Evolutionary conservation across 306 rosid genomes (phyloP), one percentile per base, ranked within the genome.

Genomic region (Sindora glabra): DNA sequence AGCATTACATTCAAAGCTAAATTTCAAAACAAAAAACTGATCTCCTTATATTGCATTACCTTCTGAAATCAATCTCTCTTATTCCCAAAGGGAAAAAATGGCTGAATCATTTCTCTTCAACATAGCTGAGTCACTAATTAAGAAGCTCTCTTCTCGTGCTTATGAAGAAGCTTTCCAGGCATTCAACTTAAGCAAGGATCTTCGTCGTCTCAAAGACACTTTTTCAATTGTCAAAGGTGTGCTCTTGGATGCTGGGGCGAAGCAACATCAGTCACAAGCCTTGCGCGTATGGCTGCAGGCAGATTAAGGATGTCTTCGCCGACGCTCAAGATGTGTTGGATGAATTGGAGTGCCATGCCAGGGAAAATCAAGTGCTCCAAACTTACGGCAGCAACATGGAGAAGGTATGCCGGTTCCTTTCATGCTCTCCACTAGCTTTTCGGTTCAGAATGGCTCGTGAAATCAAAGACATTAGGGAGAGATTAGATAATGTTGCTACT

Each of bases 241-340:
- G 25, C 33, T 75, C 21, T 29, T 65, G 16, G 79, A 75, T 17
- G 81, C 79, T 3, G 74, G 64, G 24, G 33, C 48, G 65, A 69
- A 69, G 66, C 76, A 64, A 39, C 51, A 16, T 1, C 33, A 29
- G 3, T 4, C 46, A 5, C 2, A 0, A 1, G 12, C 26, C 50
- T 15, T 64, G 25, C 1, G 2, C 2, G 27, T 5, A 10, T 59
- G 75, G 74, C 62, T 80, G 29, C n/a, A 7, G 15, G 13, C 34
- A 10, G 39, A 62, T 80, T 11, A 21, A 29, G n/a, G n/a, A 10
- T 1, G 51, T 38, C 2, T 34, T 76, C 36, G 25, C 55, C 1
- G 67, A 55, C 15, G 74, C 72, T n/a, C n/a, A n/a, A n/a, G n/a
- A n/a, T n/a, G n/a, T n/a, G n/a, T n/a, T n/a, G n/a, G n/a, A n/a